phyloP scores from a whole-genome alignment of 2,329 filamentous ascomycete species.

The Claviceps monticola region DNA sequence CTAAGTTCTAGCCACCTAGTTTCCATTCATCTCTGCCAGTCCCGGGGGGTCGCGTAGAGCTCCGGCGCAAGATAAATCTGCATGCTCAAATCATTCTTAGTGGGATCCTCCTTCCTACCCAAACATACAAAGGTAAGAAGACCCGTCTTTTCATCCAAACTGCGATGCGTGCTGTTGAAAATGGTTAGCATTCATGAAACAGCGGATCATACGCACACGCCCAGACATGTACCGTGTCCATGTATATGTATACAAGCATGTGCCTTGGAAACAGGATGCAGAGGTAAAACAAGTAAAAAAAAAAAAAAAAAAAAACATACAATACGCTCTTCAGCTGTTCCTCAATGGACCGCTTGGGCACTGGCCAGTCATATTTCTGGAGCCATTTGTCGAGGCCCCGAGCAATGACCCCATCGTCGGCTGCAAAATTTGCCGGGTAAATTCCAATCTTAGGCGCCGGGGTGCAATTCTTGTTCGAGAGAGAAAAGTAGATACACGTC shows the following conservation, averaged over 20 bases:
- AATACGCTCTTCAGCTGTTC: not conserved
- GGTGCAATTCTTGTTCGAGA: not conserved
- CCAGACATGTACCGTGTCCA: too few species aligned
- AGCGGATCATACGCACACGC: too few species aligned
- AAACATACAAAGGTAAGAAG: not conserved
- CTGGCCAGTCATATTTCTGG: not conserved
- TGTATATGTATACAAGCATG: not conserved
- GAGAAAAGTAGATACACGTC: not conserved
- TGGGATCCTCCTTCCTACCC: not conserved
- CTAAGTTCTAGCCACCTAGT: too few species aligned
- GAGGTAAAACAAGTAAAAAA: not conserved
- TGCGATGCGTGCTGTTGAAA: not conserved
- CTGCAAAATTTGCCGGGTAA: not conserved
- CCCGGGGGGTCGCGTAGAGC: not conserved
- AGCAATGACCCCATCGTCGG: not conserved
- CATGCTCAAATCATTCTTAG: not conserved
- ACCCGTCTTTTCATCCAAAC: not conserved
- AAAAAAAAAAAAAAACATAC: not conserved
- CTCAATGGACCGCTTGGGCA: not conserved
- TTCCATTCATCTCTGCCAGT: not conserved
- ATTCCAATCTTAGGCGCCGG: not conserved
- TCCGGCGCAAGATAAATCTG: not conserved
- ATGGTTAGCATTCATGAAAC: not conserved
- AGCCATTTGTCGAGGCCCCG: not conserved
- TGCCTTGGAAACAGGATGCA: not conserved